phyloP scores from a whole-genome alignment of 2,329 filamentous ascomycete genomes.

The Zarea fungicola region DNA sequence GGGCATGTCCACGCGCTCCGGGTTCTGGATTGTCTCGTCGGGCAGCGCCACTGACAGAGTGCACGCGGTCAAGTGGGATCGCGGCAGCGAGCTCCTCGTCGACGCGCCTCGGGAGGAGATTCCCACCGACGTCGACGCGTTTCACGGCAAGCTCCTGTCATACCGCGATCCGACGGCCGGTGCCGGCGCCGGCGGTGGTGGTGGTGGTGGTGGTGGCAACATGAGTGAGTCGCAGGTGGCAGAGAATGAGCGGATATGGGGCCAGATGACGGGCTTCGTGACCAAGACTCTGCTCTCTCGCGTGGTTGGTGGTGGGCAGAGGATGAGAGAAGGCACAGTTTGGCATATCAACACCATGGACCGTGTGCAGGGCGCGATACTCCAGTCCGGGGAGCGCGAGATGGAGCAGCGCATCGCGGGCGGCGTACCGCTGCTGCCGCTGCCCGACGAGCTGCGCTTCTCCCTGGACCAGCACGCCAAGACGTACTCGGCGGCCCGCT shows the following conservation, averaged over 20 bases:
- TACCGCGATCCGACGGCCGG: constrained; percentile 34
- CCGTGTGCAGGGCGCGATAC: constrained; percentile 39
- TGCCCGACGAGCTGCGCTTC: constrained; percentile 41
- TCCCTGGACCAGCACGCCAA: constrained; percentile 38
- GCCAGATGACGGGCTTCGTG: constrained; percentile 45
- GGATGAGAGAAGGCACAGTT: constrained; percentile 24
- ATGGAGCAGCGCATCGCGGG: constrained; percentile 35
- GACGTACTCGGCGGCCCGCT: constrained; percentile 35
- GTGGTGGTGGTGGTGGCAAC: constrained; percentile 16
- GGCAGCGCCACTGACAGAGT: constrained; percentile 30
- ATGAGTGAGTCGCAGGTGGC: constrained; percentile 18
- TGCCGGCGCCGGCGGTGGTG: constrained; percentile 16
- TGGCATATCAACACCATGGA: constrained; percentile 54
- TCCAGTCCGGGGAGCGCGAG: constrained; percentile 33
- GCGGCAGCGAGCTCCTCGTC: constrained; percentile 47
- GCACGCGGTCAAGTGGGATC: constrained; percentile 51
- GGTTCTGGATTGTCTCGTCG: constrained; percentile 55
- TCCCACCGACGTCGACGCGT: constrained; percentile 34
- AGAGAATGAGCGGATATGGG: constrained; percentile 41
- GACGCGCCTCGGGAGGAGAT: constrained; percentile 44
- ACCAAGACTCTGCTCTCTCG: constrained; percentile 39
- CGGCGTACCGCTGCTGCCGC: constrained; percentile 24
- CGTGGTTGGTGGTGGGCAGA: constrained; percentile 40
- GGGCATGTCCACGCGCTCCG: constrained; percentile 45
- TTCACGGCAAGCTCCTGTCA: constrained; percentile 38